phyloP scores from a whole-genome alignment of 2,329 filamentous ascomycete species.

The Colletotrichum echinochloae region DNA sequence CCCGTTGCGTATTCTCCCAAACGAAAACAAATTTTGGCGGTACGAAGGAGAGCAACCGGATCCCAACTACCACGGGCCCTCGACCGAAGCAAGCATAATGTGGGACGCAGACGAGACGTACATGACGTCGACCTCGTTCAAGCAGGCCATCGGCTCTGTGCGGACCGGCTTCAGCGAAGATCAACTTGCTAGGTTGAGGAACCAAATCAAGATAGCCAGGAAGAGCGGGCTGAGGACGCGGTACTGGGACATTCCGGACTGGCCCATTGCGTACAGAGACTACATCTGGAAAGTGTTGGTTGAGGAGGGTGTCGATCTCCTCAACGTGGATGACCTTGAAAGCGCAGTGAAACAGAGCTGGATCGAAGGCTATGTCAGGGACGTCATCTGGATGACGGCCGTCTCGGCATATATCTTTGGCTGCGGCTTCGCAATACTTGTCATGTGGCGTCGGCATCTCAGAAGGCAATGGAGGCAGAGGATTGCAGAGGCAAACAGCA shows the following conservation, averaged over 20 bases:
- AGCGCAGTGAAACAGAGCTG: not conserved
- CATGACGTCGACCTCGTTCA: conserved; percentile 73
- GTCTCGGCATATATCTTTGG: not conserved
- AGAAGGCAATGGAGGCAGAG: not conserved
- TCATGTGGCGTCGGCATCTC: not conserved
- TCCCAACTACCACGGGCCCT: not conserved
- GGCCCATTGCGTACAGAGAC: conserved; percentile 66
- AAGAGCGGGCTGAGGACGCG: conserved; percentile 65
- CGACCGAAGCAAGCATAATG: not conserved
- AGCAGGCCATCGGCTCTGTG: conserved; percentile 63
- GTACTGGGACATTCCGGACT: conserved; percentile 70
- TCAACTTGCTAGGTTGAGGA: conserved; percentile 59
- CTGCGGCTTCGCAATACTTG: not conserved
- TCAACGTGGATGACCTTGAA: conserved; percentile 71
- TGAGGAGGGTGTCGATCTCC: conserved; percentile 67
- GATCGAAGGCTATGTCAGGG: not conserved
- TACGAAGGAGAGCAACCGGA: not conserved
- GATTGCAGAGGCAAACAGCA: conserved; percentile 39
- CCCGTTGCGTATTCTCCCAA: not conserved
- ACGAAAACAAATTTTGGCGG: not conserved
- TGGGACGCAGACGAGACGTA: conserved; percentile 53
- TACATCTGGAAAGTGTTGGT: conserved; percentile 66
- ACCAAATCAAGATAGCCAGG: conserved; percentile 62
- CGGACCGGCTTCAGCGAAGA: conserved; percentile 56
- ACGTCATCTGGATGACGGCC: not conserved